Evolutionary conservation across 192 early-diverging fungal species (phyloP), one percentile per base, ranked within the genome.

Genomic region (Coemansia asiatica): DNA sequence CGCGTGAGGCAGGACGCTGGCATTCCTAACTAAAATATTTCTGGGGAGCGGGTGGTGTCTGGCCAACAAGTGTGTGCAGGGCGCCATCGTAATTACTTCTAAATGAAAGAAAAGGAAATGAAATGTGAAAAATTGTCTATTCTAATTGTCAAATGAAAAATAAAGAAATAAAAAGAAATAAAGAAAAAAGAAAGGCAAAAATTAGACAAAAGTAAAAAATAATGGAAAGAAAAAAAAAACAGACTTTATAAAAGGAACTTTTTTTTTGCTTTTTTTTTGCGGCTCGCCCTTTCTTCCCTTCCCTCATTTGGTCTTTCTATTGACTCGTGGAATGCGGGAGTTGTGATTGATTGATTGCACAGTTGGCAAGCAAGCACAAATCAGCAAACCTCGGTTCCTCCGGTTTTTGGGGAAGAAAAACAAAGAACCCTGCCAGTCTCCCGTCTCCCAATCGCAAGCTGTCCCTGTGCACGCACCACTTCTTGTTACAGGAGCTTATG

Each of bases 1-100:
- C 25, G 31, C 50, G 58, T 31, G 62, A 9, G 63, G 57, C 2
- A 71, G 63, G 6, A 71, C 40, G 58, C 69, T 71, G 29, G 69
- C 69, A 7, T 46, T 22, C n/a, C 69, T 60, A 2, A 38, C 16
- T 29, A 21, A 22, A 21, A 18, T 6, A 18, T 25, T 25, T 26
- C 2, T 38, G 26, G 51, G 25, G 2, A 7, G 26, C 33, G 61
- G 12, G 0, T 44, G 40, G 9, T 44, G 40, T 44, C 40, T 44
- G 40, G 40, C 16, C 40, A 44, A 44, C 40, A 53, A 25, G 1
- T 36, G 35, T 23, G 29, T 26, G 28, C 54, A 54, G 56, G 28
- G 40, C 51, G 63, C 36, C 51, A 56, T 64, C 28, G 54, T 15
- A 35, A n/a, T 9, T 27, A n/a, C 4, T 7, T 31, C 60, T 22